These are phyloP conservation scores for Penicillium herquei DNA, from an alignment of 495 filamentous ascomycete genomes.

Conservation along the genomic window DNA sequence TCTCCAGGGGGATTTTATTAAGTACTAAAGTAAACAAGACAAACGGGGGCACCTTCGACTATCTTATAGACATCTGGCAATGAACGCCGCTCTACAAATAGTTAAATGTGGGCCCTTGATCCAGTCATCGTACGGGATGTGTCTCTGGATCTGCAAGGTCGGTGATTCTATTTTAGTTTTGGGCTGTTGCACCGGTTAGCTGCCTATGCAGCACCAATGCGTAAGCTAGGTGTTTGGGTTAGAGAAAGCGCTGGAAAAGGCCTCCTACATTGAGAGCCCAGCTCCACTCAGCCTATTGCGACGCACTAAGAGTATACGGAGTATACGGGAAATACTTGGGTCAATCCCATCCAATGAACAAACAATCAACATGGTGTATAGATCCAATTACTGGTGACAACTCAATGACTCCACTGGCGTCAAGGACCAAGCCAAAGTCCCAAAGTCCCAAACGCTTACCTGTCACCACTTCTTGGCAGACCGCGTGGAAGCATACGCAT, in stretches of 20 bases:
- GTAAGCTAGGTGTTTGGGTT: slow-evolving; percentile 19
- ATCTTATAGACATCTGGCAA: slow-evolving; percentile 5
- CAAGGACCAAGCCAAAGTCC: neutral
- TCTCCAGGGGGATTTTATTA: neutral
- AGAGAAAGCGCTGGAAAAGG: neutral
- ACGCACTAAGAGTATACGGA: neutral
- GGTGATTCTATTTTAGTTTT: slow-evolving; percentile 26
- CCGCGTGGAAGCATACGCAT: slow-evolving; percentile 24
- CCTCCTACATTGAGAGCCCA: neutral
- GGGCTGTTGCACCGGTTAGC: slow-evolving; percentile 22
- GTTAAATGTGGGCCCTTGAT: slow-evolving; percentile 3
- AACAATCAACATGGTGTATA: neutral
- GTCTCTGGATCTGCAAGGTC: slow-evolving; percentile 25
- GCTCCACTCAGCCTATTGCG: neutral
- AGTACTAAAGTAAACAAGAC: neutral
- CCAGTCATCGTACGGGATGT: slow-evolving; percentile 11
- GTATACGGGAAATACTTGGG: neutral
- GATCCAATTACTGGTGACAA: neutral
- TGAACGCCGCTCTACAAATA: neutral
- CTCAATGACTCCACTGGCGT: neutral
- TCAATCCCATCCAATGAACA: neutral
- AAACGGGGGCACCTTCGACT: neutral
- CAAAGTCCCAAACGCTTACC: neutral
- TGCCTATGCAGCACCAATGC: slow-evolving; percentile 13
- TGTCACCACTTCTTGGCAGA: slow-evolving; percentile 10